Percentiles rank a stretch among this genome's conserved stretches.
Evolutionary conservation across 495 filamentous ascomycete genomes (phyloP).

Genomic region (Penicillium taxi): DNA sequence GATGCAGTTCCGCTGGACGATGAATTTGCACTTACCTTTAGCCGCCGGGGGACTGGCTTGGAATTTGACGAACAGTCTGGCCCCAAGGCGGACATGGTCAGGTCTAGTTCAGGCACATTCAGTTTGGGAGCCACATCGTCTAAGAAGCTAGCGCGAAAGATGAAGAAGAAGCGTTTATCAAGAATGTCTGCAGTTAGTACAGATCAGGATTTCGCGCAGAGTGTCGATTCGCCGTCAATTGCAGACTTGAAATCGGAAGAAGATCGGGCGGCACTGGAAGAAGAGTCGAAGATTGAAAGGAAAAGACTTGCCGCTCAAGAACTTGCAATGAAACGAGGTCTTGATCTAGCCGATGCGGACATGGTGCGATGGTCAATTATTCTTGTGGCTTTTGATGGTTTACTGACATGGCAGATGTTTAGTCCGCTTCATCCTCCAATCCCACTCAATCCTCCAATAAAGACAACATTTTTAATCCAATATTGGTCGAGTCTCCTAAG

Average conservation of each 20-base stretch:
- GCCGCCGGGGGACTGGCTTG: slow-evolving; percentile 52
- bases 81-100: slow-evolving; percentile 58
- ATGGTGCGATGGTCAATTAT: slow-evolving; percentile 1
- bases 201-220: slow-evolving; percentile 18
- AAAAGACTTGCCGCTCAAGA: slow-evolving; percentile 64
- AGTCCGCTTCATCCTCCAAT: slow-evolving; percentile 8
- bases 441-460: slow-evolving; percentile 6
- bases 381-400: not conserved
- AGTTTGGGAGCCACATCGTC: slow-evolving; percentile 49
- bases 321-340: slow-evolving; percentile 62
- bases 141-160: slow-evolving; percentile 31
- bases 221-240: slow-evolving; percentile 46
- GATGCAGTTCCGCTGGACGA: slow-evolving; percentile 91
- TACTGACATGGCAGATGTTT: slow-evolving; percentile 8
- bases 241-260: slow-evolving; percentile 73
- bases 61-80: slow-evolving; percentile 64
- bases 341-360: slow-evolving; percentile 26
- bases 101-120: slow-evolving; percentile 45
- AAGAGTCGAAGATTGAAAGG: slow-evolving; percentile 61
- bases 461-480: not conserved
- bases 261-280: slow-evolving; percentile 54
- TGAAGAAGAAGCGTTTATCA: slow-evolving; percentile 23
- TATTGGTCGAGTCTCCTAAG: slow-evolving; percentile 16
- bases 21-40: slow-evolving; percentile 78
- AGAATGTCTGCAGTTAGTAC: slow-evolving; percentile 19